phyloP scores from a whole-genome alignment of 257 asterid species.

The Schizonepeta tenuifolia region DNA sequence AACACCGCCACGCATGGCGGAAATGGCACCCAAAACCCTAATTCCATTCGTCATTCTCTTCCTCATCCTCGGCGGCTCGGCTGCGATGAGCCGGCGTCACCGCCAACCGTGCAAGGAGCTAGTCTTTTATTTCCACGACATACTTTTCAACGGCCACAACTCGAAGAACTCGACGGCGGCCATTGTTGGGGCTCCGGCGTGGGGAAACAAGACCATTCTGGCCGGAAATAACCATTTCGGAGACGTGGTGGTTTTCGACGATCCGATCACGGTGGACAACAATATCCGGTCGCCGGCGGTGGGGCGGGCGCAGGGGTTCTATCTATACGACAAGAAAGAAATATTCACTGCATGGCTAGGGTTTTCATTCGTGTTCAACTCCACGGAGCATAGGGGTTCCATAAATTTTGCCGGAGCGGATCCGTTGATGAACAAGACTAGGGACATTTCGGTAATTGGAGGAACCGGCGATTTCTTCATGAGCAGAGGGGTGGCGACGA shows the following conservation, averaged over 20 bases:
- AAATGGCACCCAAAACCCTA: conserved; percentile 37
- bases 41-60: conserved; percentile 4
- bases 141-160: conserved; percentile 69
- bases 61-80: conserved; percentile 30
- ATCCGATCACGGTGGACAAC: conserved; percentile 76
- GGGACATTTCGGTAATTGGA: conserved; percentile 82
- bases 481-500: conserved; percentile 79
- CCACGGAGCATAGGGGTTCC: conserved; percentile 58
- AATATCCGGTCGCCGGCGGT: conserved; percentile 64
- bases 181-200: conserved; percentile 65
- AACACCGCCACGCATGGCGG: background rate
- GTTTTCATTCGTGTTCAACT: conserved; percentile 70
- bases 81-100: conserved; percentile 15
- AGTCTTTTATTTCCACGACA: conserved; percentile 73
- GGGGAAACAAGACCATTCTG: conserved; percentile 66
- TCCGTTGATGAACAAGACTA: conserved; percentile 72
- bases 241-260: conserved; percentile 67
- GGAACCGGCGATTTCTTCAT: conserved; percentile 93
- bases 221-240: conserved; percentile 57
- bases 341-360: conserved; percentile 67
- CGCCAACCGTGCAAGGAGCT: conserved; percentile 59
- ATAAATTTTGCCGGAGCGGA: conserved; percentile 77
- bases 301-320: conserved; percentile 83
- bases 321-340: conserved; percentile 56
- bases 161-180: conserved; percentile 66